phyloP scores from a whole-genome alignment of 768 basidiomycete species.

The Boletellus ananas region DNA sequence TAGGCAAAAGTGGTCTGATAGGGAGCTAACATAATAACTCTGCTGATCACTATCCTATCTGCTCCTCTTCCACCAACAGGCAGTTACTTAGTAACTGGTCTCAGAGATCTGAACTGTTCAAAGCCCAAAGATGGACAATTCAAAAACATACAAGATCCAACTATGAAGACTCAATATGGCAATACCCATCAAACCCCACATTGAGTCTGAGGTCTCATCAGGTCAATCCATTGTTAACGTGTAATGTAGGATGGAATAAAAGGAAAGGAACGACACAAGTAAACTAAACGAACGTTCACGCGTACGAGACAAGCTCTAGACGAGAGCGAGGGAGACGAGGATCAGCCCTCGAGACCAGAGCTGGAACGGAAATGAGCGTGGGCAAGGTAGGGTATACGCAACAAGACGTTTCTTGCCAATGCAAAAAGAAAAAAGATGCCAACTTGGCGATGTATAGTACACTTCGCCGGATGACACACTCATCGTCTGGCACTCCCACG shows the following conservation, averaged over 20 bases:
- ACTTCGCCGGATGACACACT: not conserved
- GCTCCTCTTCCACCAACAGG: too few species aligned
- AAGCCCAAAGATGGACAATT: too few species aligned
- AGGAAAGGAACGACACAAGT: not conserved
- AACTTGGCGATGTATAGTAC: slow-evolving; percentile 2
- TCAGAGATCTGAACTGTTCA: too few species aligned
- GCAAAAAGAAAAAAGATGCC: not conserved
- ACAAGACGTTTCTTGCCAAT: slow-evolving; percentile 6
- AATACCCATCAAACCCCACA: too few species aligned
- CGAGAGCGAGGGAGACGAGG: not conserved
- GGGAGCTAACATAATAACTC: too few species aligned
- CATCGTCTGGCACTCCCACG: slow-evolving; percentile 47
- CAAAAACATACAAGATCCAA: too few species aligned
- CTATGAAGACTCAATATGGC: too few species aligned
- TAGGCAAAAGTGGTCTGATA: too few species aligned
- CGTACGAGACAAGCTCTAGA: not conserved
- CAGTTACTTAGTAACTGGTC: too few species aligned
- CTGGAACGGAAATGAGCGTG: slow-evolving; percentile 19
- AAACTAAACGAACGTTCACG: slow-evolving; percentile 25
- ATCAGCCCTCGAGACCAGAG: slow-evolving; percentile 7
- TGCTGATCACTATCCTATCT: too few species aligned
- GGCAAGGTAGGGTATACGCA: slow-evolving; percentile 26
- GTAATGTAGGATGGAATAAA: slow-evolving; percentile 15
- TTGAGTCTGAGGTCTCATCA: too few species aligned
- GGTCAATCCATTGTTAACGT: slow-evolving; percentile 11